Evolutionary conservation across 1,284 basidiomycete genomes (phyloP).

Genomic region (Trichosporon inkin): DNA sequence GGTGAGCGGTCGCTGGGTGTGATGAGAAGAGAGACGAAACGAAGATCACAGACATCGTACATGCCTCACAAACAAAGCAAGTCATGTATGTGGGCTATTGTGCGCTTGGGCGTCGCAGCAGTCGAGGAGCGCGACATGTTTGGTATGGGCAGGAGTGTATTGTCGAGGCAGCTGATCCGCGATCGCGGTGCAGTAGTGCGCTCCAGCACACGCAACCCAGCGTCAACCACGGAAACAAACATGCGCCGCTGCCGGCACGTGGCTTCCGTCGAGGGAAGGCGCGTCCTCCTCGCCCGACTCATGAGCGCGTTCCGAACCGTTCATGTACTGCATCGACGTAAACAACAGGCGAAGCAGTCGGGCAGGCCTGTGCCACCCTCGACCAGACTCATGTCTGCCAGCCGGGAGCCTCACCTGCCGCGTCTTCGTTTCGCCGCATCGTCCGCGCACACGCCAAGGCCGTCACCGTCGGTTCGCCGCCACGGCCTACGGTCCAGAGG

Average conservation of each 20-base stretch:
- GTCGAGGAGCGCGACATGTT: too few species aligned
- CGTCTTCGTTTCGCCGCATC: too few species aligned
- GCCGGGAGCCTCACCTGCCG: not conserved
- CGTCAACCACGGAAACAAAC: constrained; percentile 3
- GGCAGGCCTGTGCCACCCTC: not conserved
- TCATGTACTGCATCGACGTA: not conserved
- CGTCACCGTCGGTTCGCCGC: not conserved
- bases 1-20: too few species aligned
- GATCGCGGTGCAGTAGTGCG: not conserved
- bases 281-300: not conserved
- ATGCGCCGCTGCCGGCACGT: not conserved
- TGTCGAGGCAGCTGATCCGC: too few species aligned
- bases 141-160: too few species aligned
- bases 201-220: not conserved
- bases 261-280: not conserved
- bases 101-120: too few species aligned
- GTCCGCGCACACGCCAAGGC: too few species aligned
- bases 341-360: not conserved
- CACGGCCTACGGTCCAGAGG: not conserved
- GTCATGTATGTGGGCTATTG: too few species aligned
- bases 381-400: constrained; percentile 4
- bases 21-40: too few species aligned
- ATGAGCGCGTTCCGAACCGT: not conserved
- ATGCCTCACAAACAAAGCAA: too few species aligned
- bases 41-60: too few species aligned